Evolutionary conservation across 108 stramenopile species (phyloP), one percentile per base, ranked within the genome.

Genomic region (Mediolabrus comicus): DNA sequence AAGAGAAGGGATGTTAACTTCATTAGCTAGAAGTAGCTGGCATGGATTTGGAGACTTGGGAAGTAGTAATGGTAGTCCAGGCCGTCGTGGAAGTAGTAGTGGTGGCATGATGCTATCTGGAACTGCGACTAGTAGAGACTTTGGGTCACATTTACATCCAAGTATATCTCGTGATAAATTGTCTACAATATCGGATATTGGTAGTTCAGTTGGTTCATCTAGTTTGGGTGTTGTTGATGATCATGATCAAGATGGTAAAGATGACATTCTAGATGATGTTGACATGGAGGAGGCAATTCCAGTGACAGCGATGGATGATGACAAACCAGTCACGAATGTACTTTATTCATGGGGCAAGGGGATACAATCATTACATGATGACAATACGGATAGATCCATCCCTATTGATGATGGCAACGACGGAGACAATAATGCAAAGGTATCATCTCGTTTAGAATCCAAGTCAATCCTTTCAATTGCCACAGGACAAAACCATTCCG

Each of bases 321-420:
- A 39, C 13, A 43, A 12, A n/a, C 19, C 41, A 12, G 56, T 35
- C 3, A 22, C 62, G 10, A 61, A 69, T 56, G 66, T 52, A 3
- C n/a, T 87, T 1, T 87, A 83, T 53, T 83, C 78, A 8, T 82
- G 83, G 78, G 86, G 83, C 1, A 29, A 32, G 24, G 82, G 79
- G 19, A 27, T 59, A 11, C 83, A 74, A 33, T 76, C 77, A 19
- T 34, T 85, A 14, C 83, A 88, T 52, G 85, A 86, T 57, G 84
- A 85, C 19, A 38, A 57, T 16, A 27, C 66, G 0, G 79, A 68
- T 53, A 53, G 67, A 57, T 53, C 68, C 32, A 22, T 12, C 41
- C 1, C 33, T 51, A 41, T 28, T 65, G 52, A 58, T 75, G 19
- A 30, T 32, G 51, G 43, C 58, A 17, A 27, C 39, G 29, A 29